These are phyloP conservation scores for Lactuca sativa DNA, from an alignment of 129 eudicot species.

Conservation along the genomic window DNA sequence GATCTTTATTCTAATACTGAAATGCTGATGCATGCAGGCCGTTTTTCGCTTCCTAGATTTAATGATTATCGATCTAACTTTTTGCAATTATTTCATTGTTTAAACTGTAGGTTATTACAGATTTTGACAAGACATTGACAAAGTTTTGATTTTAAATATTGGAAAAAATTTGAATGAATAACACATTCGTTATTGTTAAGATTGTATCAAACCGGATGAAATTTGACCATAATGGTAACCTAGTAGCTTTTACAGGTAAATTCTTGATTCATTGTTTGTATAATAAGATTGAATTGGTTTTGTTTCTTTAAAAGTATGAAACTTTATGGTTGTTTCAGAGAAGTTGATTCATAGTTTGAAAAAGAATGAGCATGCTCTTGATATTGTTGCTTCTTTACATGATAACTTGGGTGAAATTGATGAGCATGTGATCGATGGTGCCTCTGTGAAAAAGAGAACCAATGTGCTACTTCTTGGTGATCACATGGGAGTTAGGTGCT, in stretches of 20 bases:
- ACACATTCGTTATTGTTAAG: conserved; percentile 11
- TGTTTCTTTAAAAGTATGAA: not conserved
- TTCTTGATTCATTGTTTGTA: not conserved
- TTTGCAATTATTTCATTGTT: not conserved
- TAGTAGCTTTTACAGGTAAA: conserved; percentile 73
- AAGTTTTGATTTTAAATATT: conserved; percentile 67
- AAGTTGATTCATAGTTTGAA: conserved; percentile 82
- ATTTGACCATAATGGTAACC: conserved; percentile 71
- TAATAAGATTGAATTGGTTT: not conserved
- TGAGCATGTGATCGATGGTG: too few species aligned
- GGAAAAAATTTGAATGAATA: conserved; percentile 17
- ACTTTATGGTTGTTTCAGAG: conserved; percentile 38
- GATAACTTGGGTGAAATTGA: conserved; percentile 62
- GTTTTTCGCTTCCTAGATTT: not conserved
- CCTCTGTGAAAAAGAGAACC: too few species aligned
- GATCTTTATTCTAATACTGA: not conserved
- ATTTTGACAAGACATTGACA: conserved; percentile 84
- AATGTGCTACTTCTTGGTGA: too few species aligned
- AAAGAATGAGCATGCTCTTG: conserved; percentile 94
- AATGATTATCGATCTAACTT: not conserved
- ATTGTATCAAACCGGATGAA: conserved; percentile 89
- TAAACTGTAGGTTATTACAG: conserved; percentile 75
- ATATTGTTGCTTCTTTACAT: conserved; percentile 84
- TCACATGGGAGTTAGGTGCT: too few species aligned
- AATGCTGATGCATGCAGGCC: not conserved